phyloP scores from a whole-genome alignment of 352 stramenopile genomes.

The Pythium monospermum region DNA sequence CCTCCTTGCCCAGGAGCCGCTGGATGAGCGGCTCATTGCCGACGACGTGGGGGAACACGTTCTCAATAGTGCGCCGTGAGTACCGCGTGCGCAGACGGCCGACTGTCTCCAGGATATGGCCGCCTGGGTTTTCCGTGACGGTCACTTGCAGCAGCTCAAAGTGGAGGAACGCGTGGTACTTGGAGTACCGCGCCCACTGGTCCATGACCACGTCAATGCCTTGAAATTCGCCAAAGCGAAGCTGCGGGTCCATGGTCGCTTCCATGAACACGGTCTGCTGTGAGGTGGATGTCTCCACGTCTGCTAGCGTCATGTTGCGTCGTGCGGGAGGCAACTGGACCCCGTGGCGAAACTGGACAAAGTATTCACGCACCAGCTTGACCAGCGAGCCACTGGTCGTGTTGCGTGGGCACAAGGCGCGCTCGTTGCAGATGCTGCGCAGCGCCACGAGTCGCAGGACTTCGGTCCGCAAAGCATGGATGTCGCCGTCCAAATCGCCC shows the following conservation, averaged over 20 bases:
- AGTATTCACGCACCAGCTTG: slow-evolving; percentile 54
- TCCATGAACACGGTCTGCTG: slow-evolving; percentile 34
- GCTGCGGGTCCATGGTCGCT: slow-evolving; percentile 28
- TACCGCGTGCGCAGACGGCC: slow-evolving; percentile 47
- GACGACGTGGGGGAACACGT: slow-evolving; percentile 62
- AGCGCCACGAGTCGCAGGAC: slow-evolving; percentile 36
- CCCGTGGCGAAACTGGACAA: slow-evolving; percentile 54
- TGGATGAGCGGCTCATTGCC: slow-evolving; percentile 63
- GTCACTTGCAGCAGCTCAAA: slow-evolving; percentile 49
- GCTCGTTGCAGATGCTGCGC: slow-evolving; percentile 19
- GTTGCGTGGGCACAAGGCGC: slow-evolving; percentile 11
- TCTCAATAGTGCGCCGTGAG: slow-evolving; percentile 52
- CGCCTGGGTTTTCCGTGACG: slow-evolving; percentile 24
- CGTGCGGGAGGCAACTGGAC: slow-evolving; percentile 27
- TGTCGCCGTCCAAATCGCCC: slow-evolving; percentile 32
- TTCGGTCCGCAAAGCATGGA: slow-evolving; percentile 41
- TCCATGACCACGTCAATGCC: slow-evolving; percentile 42
- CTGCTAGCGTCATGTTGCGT: slow-evolving; percentile 26
- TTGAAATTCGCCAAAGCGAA: slow-evolving; percentile 33
- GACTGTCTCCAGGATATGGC: slow-evolving; percentile 37
- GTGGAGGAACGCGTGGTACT: slow-evolving; percentile 44
- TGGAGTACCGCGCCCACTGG: slow-evolving; percentile 65
- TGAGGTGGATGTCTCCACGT: slow-evolving; percentile 12
- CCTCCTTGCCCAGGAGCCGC: slow-evolving; percentile 46
- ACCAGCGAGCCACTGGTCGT: slow-evolving; percentile 23